phyloP scores from a whole-genome alignment of 73 alveolate species.

The Breviolum minutum region DNA sequence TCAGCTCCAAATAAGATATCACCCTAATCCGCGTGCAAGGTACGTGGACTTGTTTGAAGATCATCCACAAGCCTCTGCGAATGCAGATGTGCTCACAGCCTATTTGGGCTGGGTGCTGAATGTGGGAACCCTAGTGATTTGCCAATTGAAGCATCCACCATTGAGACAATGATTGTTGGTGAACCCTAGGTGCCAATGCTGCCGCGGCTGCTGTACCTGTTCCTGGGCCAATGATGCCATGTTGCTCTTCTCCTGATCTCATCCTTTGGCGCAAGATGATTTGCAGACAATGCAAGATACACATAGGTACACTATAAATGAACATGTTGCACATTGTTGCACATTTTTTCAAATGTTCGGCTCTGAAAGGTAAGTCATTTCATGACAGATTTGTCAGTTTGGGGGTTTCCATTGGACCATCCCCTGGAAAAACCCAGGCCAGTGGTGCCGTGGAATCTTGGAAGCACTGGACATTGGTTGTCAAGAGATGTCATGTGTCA shows the following conservation, averaged over 20 bases:
- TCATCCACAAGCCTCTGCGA: constrained; percentile 72
- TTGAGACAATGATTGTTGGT: background rate
- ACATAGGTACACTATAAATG: no score
- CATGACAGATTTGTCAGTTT: no score
- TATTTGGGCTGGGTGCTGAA: constrained; percentile 59
- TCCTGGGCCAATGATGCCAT: background rate
- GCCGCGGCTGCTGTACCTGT: constrained; percentile 78
- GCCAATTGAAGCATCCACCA: background rate
- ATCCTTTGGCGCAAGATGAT: no score
- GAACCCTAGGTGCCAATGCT: constrained; percentile 25
- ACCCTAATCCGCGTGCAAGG: background rate
- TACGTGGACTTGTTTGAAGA: constrained; percentile 57
- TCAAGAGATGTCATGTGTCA: background rate
- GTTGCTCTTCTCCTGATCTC: no score
- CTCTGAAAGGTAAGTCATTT: no score
- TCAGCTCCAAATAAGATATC: background rate
- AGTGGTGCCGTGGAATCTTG: constrained; percentile 18
- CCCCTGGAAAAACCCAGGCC: background rate
- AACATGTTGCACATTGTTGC: no score
- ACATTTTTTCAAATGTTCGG: no score
- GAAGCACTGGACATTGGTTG: background rate
- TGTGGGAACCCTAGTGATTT: background rate
- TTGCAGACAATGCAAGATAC: no score
- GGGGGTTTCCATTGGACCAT: no score
- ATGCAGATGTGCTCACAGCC: constrained; percentile 83